Evolutionary conservation across 2,329 filamentous ascomycete genomes (phyloP).

Genomic region (Epichloe elymi): DNA sequence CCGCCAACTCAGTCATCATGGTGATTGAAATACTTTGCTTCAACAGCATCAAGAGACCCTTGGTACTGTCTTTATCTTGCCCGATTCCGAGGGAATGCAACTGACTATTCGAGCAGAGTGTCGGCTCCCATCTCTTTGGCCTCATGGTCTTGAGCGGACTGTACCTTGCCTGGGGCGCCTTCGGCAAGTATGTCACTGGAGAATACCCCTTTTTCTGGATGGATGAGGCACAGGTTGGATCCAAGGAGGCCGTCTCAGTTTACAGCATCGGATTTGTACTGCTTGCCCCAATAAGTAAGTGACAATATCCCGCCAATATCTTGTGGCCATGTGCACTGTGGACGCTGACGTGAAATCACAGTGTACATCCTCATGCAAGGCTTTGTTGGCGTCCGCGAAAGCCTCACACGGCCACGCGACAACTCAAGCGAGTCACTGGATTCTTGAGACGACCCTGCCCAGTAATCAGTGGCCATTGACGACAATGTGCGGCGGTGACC

Average conservation of each 20-base stretch:
- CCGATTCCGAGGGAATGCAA: background rate
- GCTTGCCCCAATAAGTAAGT: conserved; percentile 32
- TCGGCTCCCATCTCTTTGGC: conserved; percentile 29
- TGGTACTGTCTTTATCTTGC: conserved; percentile 21
- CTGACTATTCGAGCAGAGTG: conserved; percentile 23
- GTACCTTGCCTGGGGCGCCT: conserved; percentile 37
- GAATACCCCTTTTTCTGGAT: conserved; percentile 38
- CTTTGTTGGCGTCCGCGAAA: conserved; percentile 35
- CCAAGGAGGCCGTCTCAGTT: conserved; percentile 29
- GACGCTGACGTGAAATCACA: conserved; percentile 14
- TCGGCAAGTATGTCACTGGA: conserved; percentile 33
- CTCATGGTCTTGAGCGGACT: conserved; percentile 26
- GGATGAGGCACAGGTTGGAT: conserved; percentile 29
- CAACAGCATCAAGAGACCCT: conserved; percentile 40
- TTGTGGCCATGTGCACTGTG: background rate
- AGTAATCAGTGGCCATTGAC: no score
- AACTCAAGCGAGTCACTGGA: conserved; percentile 11
- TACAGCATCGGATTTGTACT: conserved; percentile 32
- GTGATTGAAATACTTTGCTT: conserved; percentile 32
- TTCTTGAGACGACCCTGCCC: background rate
- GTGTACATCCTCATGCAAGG: conserved; percentile 38
- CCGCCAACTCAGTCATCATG: conserved; percentile 29
- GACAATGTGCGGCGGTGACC: background rate
- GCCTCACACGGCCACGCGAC: conserved; percentile 16
- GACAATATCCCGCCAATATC: background rate